These are phyloP conservation scores for Sicyos baderoa DNA, from an alignment of 306 rosid species.

Conservation along the genomic window DNA sequence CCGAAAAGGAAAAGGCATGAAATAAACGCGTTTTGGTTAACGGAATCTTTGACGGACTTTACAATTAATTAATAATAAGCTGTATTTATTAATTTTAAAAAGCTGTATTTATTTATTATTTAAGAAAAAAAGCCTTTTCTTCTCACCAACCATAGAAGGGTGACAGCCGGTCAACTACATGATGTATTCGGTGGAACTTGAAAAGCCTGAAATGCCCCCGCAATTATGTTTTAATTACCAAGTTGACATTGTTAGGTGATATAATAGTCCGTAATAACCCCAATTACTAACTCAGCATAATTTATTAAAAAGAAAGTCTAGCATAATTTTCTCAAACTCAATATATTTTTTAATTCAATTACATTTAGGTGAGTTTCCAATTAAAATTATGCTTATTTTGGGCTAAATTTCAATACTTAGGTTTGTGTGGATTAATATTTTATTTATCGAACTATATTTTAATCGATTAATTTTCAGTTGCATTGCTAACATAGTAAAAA, in stretches of 20 bases:
- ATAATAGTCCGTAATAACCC: too few relatives aligned
- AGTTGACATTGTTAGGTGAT: constrained; percentile 12
- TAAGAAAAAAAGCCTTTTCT: neutral
- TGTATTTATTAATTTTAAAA: neutral
- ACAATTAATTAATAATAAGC: neutral
- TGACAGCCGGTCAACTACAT: constrained; percentile 23
- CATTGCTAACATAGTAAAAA: too few relatives aligned
- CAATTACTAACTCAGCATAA: too few relatives aligned
- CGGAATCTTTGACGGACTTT: constrained; percentile 29
- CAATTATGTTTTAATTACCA: constrained; percentile 11
- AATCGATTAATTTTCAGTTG: too few relatives aligned
- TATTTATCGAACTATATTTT: too few relatives aligned
- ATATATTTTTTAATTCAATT: too few relatives aligned
- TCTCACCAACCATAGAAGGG: neutral
- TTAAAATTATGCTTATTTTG: too few relatives aligned
- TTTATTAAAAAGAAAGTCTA: too few relatives aligned
- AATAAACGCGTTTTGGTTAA: constrained; percentile 32
- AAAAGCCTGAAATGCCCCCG: neutral
- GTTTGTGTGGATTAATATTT: too few relatives aligned
- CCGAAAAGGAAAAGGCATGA: constrained; percentile 11
- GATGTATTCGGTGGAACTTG: neutral
- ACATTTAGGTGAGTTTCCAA: too few relatives aligned
- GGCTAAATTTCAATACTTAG: too few relatives aligned
- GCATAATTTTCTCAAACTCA: too few relatives aligned
- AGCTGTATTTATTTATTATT: neutral